A percentile compares a stretch with the other conserved stretches of the same genome.
Evolutionary conservation across 495 filamentous ascomycete species (phyloP).

Genomic region (Thozetella sp.): DNA sequence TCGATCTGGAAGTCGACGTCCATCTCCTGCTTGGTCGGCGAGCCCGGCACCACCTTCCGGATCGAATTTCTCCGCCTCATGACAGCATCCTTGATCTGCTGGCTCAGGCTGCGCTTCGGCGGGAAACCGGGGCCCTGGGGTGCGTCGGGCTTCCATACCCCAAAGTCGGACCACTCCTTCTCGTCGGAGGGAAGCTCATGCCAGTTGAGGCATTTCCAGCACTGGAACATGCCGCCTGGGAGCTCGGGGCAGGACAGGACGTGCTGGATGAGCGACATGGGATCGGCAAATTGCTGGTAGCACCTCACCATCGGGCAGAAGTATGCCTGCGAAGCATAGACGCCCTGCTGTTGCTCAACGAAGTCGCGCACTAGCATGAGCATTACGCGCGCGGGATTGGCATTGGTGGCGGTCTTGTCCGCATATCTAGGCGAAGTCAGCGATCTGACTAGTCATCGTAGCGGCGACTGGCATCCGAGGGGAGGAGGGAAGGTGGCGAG

Average conservation of each 20-base stretch:
- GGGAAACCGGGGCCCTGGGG: constrained; percentile 10
- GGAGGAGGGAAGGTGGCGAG: background rate
- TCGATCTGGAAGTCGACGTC: constrained; percentile 8
- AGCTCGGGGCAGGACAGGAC: constrained; percentile 30
- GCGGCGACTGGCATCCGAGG: background rate
- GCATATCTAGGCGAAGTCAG: constrained; percentile 22
- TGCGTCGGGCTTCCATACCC: constrained; percentile 19
- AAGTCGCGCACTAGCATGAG: constrained; percentile 35
- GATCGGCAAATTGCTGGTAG: constrained; percentile 15
- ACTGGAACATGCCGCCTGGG: constrained; percentile 26
- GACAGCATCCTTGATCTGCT: constrained; percentile 28
- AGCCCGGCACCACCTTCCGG: constrained; percentile 12
- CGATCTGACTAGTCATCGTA: constrained; percentile 9
- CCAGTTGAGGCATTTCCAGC: constrained; percentile 29
- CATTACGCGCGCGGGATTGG: constrained; percentile 30
- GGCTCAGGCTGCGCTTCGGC: constrained; percentile 30
- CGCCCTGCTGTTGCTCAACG: constrained; percentile 21
- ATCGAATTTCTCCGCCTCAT: constrained; percentile 20
- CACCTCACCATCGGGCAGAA: constrained; percentile 33
- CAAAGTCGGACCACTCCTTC: constrained; percentile 34
- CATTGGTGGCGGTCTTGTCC: constrained; percentile 26
- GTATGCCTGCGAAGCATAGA: constrained; percentile 20
- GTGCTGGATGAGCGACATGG: constrained; percentile 29
- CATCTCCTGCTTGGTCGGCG: constrained; percentile 6
- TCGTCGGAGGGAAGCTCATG: constrained; percentile 34